Conservation (phyloP, 73 alveolate species). For the Breviolum minutum region DNA sequence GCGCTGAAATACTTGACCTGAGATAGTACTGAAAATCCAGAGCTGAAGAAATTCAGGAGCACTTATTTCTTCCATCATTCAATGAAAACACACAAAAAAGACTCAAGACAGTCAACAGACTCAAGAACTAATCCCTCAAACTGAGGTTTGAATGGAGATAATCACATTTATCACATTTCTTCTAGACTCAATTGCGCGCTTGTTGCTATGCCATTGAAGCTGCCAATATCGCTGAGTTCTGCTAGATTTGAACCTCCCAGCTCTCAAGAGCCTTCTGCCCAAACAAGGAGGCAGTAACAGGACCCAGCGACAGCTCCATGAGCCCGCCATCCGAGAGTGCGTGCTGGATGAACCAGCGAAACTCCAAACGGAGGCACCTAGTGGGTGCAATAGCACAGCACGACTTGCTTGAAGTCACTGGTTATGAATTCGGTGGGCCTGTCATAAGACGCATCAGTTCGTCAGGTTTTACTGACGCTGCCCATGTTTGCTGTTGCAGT, state of each 20-base stretch:
- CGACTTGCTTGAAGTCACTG: neutral
- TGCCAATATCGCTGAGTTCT: neutral
- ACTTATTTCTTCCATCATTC: no score
- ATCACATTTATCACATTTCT: no score
- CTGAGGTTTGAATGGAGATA: no score
- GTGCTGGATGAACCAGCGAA: slow-evolving; percentile 16
- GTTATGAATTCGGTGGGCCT: neutral
- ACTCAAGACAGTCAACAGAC: no score
- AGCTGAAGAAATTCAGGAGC: no score
- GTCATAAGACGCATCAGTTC: neutral
- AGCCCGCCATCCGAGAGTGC: neutral
- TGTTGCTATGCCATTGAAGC: neutral
- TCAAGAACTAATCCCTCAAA: no score
- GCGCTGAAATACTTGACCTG: neutral
- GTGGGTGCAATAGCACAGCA: slow-evolving; percentile 6
- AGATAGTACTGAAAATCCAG: neutral
- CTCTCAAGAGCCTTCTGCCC: slow-evolving; percentile 41
- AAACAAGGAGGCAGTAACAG: neutral
- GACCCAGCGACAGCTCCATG: neutral
- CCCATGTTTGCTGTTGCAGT: neutral
- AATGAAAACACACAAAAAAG: no score
- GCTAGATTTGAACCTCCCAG: neutral
- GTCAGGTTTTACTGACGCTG: slow-evolving; percentile 4
- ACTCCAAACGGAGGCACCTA: slow-evolving; percentile 26
- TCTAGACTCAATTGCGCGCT: no score